phyloP scores from a whole-genome alignment of 176 grass and related monocot genomes.

The Triticum turgidum region DNA sequence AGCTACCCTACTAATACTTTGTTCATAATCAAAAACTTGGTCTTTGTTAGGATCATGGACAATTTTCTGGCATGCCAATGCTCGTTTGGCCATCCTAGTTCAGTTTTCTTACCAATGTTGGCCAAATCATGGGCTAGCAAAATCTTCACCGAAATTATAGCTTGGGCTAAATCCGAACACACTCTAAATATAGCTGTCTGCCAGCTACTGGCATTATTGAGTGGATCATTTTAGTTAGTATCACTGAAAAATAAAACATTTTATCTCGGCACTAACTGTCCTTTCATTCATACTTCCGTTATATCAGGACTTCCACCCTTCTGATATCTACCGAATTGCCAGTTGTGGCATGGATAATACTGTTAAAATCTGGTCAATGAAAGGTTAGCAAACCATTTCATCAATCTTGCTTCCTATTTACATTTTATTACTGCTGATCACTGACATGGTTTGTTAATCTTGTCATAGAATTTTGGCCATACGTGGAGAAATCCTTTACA shows the following conservation, averaged over 20 bases:
- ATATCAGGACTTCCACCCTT: conserved; percentile 85
- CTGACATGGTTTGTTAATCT: conserved; percentile 25
- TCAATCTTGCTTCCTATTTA: conserved; percentile 8
- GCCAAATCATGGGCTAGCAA: not conserved
- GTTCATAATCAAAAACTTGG: not conserved
- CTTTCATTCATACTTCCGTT: not conserved
- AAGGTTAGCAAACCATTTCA: conserved; percentile 51
- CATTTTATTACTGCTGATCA: not conserved
- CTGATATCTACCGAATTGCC: conserved; percentile 84
- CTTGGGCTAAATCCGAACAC: too few relatives aligned
- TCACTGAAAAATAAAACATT: not conserved
- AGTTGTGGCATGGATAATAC: conserved; percentile 99
- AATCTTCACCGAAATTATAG: not conserved
- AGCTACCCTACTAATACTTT: not conserved
- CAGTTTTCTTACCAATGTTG: not conserved
- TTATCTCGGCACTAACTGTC: not conserved
- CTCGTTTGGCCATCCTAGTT: not conserved
- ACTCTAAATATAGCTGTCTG: not conserved
- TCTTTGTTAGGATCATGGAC: not conserved
- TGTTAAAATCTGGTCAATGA: conserved; percentile 99
- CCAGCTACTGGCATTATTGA: not conserved
- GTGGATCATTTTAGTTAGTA: conserved; percentile 5
- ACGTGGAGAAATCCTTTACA: conserved; percentile 96
- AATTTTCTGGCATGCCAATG: not conserved
- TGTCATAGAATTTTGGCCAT: conserved; percentile 81